These are phyloP conservation scores for Fusarium sp. DNA, from an alignment of 2,329 filamentous ascomycete species.

Conservation along the genomic window DNA sequence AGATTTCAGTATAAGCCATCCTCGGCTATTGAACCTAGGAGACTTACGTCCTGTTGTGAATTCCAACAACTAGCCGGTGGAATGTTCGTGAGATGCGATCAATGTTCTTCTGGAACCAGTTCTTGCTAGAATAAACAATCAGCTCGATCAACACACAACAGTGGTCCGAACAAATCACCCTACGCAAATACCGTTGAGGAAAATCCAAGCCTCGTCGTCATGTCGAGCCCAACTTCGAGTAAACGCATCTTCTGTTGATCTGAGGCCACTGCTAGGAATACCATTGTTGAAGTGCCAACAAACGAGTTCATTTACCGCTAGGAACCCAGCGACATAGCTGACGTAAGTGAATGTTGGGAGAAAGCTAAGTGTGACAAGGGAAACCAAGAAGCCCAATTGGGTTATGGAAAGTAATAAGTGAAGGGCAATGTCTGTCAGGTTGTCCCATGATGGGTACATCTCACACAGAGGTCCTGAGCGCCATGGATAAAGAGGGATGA, in stretches of 20 bases:
- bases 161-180: background rate
- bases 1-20: background rate
- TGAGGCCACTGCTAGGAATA: slow-evolving; percentile 21
- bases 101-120: slow-evolving; percentile 36
- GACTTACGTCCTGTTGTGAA: slow-evolving; percentile 33
- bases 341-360: slow-evolving; percentile 12
- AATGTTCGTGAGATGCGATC: slow-evolving; percentile 31
- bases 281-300: slow-evolving; percentile 27
- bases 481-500: slow-evolving; percentile 13
- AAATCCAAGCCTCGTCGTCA: slow-evolving; percentile 32
- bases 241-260: slow-evolving; percentile 13
- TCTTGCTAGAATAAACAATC: background rate
- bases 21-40: accelerated
- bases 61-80: slow-evolving; percentile 25
- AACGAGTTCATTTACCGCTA: slow-evolving; percentile 5
- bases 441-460: slow-evolving; percentile 20
- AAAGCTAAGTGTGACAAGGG: background rate
- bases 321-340: background rate
- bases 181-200: slow-evolving; percentile 38
- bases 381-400: slow-evolving; percentile 15
- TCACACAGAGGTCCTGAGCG: slow-evolving; percentile 13
- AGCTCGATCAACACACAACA: accelerated
- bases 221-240: slow-evolving; percentile 21
- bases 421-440: slow-evolving; percentile 10
- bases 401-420: slow-evolving; percentile 11